Base-by-base conservation (phyloP, 2,329 filamentous ascomycete genomes). In the Bipolaris bicolor region DNA sequence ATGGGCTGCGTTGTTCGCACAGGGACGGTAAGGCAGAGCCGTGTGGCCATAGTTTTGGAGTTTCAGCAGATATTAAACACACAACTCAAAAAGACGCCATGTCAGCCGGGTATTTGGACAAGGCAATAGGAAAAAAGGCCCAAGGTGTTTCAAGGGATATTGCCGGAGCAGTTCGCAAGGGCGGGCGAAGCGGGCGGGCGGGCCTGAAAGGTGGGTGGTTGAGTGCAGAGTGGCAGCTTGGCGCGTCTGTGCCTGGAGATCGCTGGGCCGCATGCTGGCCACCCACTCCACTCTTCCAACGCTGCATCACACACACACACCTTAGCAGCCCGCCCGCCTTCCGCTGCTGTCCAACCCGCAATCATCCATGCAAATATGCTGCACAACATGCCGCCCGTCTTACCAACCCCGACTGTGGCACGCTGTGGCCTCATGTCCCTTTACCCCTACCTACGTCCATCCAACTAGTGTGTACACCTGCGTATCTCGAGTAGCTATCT, bases 181-280 rank as follows among this genome's bases (percentile, higher is more conserved):
- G 37, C 11, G 47, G 44, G 37, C 41, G 36, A 50, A 47, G 45
- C 33, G 31, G 7, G 31, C 10, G 22, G 26, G 39, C 37, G 20
- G 39, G 46, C 18, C 52, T 40, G 29, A 62, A 52, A 36, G 33
- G 20, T 34, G 58, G 59, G 65, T 64, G 65, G 59, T 57, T 58
- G 50, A 49, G 51, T 51, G 56, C 22, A 6, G 22, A 46, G 41
- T 45, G 55, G 52, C 31, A 36, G 43, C 61, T 63, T 65, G 56
- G 67, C 63, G 45, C 31, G 36, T 52, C 64, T 68, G 68, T 61
- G 55, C 61, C 52, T 62, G 67, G 64, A 71, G 60, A 66, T 67
- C 51, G 49, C 58, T 52, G 39, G 33, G 57, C 10, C 46, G 31
- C 47, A 36, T 55, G 49, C 54, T 54, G 53, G 57, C 63, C 61